Base-by-base conservation (phyloP, 768 basidiomycete species). In the Termitomyces sp. region DNA sequence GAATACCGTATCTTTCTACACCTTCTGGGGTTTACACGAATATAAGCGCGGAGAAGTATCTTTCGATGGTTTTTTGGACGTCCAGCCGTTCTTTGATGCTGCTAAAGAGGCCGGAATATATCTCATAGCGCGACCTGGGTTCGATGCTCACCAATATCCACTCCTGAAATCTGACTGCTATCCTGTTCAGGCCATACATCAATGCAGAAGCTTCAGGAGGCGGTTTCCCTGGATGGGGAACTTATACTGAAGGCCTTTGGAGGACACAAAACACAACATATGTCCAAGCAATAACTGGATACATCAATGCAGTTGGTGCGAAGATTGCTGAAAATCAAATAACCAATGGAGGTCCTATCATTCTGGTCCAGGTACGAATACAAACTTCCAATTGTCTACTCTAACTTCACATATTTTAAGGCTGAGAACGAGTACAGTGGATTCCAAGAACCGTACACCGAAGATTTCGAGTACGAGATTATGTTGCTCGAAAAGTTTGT, bases 141-240 rank as follows among this genome's bases (percentile, higher is more conserved):
- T 65, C 54, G 65, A 59, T 24, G 46, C 20, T 13, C 41, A 1
- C 27, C 20, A 3, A 43, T 31, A 46, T 4, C 43, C 14, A 13
- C 39, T 31, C 22, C 3, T 14, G 55, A 49, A 31, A 46, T 9
- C 37, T n/a, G 16, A 34, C 22, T 2, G 43, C 10, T 13, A 13
- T 34, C 29, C 27, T 24, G 4, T 58, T 50, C 46, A 76, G 76
- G 7, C 76, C 76, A 3, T 77, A 78, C 41, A 75, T 78, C 54
- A 78, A 81, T 59, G 79, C 75, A 1, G 80, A 82, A 63, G 76
- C 74, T 2, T 72, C 79, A 16, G 79, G 74, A n/a, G 79, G 79
- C 26, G 80, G 82, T 1, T 78, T 84, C 48, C 83, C 83, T 12
- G 82, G 82, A 20, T 83, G 81, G 82, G 79, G 79, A 41, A 79